These are phyloP conservation scores for Lentinula aciculospora DNA, from an alignment of 768 basidiomycete genomes.

Conservation along the genomic window DNA sequence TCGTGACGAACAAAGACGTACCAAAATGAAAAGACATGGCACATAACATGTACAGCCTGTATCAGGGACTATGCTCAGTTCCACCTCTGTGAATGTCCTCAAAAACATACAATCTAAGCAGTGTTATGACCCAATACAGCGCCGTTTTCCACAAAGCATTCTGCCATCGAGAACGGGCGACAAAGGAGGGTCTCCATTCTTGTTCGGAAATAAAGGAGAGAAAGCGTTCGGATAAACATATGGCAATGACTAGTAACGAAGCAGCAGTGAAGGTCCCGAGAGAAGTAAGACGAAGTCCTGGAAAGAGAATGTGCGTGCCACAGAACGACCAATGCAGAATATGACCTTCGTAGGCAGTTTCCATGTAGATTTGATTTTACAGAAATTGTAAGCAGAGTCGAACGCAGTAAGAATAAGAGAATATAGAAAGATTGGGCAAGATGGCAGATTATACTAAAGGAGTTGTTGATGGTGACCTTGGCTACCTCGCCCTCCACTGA, in stretches of 20 bases:
- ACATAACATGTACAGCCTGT: constrained; percentile 66
- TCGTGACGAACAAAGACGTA: not conserved
- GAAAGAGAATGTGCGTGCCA: constrained; percentile 31
- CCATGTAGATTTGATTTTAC: not conserved
- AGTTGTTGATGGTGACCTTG: not conserved
- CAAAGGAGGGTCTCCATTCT: constrained; percentile 38
- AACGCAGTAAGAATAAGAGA: not conserved
- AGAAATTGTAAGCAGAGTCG: not conserved
- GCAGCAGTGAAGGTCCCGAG: constrained; percentile 42
- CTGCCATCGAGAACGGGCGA: constrained; percentile 35
- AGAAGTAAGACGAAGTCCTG: constrained; percentile 37
- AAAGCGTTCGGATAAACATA: constrained; percentile 54
- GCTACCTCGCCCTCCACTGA: not conserved
- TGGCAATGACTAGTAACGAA: constrained; percentile 31
- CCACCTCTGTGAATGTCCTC: not conserved
- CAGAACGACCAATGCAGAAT: constrained; percentile 37
- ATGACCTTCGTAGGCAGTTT: constrained; percentile 16
- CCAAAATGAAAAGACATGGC: constrained; percentile 65
- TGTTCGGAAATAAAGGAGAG: constrained; percentile 44
- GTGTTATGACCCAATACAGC: constrained; percentile 52
- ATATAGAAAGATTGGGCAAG: not conserved
- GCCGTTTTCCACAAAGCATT: constrained; percentile 47
- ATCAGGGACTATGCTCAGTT: constrained; percentile 2
- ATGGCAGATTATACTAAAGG: not conserved
- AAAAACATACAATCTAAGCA: constrained; percentile 52